Conservation (phyloP, 179 eudicot genomes). For the Spergularia azorica region DNA sequence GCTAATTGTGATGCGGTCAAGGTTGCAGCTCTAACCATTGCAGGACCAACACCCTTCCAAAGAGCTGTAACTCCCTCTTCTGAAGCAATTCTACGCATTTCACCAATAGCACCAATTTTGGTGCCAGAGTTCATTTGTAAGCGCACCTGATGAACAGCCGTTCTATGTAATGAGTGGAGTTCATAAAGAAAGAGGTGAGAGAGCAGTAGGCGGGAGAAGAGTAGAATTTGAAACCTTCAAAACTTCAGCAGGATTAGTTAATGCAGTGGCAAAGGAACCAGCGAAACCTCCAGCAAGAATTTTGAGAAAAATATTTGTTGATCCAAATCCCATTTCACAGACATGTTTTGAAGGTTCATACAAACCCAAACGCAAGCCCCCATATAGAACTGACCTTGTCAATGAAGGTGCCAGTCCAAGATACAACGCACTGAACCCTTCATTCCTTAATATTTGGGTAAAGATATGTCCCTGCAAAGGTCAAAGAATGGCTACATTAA, state of each 20-base stretch:
- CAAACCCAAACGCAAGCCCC: constrained; percentile 96
- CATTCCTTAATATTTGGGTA: constrained; percentile 57
- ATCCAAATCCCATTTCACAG: constrained; percentile 85
- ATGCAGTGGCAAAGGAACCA: constrained; percentile 87
- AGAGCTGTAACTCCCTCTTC: constrained; percentile 84
- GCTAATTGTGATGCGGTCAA: constrained; percentile 92
- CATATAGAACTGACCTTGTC: constrained; percentile 93
- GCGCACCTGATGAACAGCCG: constrained; percentile 54
- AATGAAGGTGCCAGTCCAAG: constrained; percentile 83
- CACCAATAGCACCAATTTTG: constrained; percentile 53
- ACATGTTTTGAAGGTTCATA: constrained; percentile 92
- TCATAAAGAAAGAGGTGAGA: neutral
- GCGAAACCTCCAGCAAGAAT: constrained; percentile 95
- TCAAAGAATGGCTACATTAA: constrained; percentile 8
- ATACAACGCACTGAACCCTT: constrained; percentile 75
- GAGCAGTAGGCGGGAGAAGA: neutral
- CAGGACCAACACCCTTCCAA: constrained; percentile 97
- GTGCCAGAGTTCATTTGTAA: constrained; percentile 67
- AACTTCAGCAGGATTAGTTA: constrained; percentile 89
- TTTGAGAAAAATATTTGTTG: constrained; percentile 83
- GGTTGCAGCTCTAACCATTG: constrained; percentile 86
- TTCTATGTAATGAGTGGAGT: neutral
- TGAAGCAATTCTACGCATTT: constrained; percentile 56
- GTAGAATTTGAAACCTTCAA: constrained; percentile 60
- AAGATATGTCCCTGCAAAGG: constrained; percentile 56